Percentiles rank a stretch among this genome's conserved stretches.
Evolutionary conservation across 2,329 filamentous ascomycete species (phyloP).

Genomic region (Cladosporium colombiae): DNA sequence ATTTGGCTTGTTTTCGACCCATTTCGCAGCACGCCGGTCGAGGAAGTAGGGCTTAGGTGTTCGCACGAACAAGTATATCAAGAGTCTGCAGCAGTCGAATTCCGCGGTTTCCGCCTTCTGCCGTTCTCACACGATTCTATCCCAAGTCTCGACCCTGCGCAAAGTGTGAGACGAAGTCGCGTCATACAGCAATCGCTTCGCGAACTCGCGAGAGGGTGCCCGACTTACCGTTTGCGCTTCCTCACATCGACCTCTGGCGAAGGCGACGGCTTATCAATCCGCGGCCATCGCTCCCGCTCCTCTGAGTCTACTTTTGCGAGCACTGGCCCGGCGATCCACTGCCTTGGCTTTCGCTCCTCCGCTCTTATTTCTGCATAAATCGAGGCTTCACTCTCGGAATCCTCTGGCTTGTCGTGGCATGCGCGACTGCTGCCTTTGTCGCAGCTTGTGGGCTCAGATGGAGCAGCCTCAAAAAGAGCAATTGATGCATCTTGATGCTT

Average conservation of each 20-base stretch:
- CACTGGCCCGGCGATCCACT: no score
- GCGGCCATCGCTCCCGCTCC: background rate
- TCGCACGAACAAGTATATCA: no score
- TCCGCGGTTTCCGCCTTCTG: background rate
- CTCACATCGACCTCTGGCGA: background rate
- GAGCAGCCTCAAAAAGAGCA: background rate
- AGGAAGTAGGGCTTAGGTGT: no score
- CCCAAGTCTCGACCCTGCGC: background rate
- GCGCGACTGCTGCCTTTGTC: background rate
- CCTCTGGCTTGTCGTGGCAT: background rate
- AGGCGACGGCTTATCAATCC: background rate
- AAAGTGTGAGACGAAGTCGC: background rate
- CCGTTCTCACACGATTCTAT: background rate
- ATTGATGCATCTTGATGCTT: no score
- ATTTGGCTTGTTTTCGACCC: no score
- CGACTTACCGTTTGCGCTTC: background rate
- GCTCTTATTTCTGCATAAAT: background rate
- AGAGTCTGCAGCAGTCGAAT: background rate
- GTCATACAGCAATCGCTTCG: background rate
- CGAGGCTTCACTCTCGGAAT: background rate
- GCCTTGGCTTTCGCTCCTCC: background rate
- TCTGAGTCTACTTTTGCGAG: no score
- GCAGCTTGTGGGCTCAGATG: background rate
- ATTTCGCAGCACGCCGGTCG: no score
- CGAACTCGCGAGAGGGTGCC: background rate